Conservation (phyloP, 1,139 yeast species). For the Suhomyces bolitotheri region DNA sequence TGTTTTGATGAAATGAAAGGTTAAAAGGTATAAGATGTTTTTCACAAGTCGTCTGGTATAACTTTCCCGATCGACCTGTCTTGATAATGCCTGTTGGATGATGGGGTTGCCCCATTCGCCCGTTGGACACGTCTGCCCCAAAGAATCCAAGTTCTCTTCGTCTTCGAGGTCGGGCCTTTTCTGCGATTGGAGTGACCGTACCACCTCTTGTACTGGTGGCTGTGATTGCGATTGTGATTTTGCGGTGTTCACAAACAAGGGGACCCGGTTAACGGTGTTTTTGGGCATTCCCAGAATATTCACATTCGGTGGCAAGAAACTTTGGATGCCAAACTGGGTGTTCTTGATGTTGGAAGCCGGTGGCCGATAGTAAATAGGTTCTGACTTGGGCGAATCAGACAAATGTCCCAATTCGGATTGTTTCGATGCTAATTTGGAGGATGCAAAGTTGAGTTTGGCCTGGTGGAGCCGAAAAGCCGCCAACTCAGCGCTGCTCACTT, state of each 20-base stretch:
- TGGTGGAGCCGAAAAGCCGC: slow-evolving; percentile 18
- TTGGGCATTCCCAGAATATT: slow-evolving; percentile 3
- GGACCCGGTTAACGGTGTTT: slow-evolving; percentile 8
- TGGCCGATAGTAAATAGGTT: slow-evolving; percentile 38
- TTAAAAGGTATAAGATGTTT: slow-evolving; percentile 21
- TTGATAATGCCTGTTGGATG: slow-evolving; percentile 34
- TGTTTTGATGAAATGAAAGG: slow-evolving; percentile 21
- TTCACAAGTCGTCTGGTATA: slow-evolving; percentile 25
- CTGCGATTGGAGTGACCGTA: slow-evolving; percentile 6
- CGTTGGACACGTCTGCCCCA: slow-evolving; percentile 22
- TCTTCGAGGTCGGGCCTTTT: slow-evolving; percentile 9
- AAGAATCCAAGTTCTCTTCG: slow-evolving; percentile 15
- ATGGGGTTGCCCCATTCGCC: slow-evolving; percentile 48
- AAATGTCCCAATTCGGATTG: slow-evolving; percentile 10
- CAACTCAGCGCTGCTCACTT: slow-evolving; percentile 6
- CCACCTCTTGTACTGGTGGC: slow-evolving; percentile 1
- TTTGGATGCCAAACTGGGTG: slow-evolving; percentile 31
- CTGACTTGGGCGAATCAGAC: slow-evolving; percentile 2
- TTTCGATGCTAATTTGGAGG: slow-evolving; percentile 3
- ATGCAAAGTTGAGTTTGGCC: slow-evolving; percentile 17
- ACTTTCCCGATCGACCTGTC: slow-evolving; percentile 37
- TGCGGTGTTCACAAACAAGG: slow-evolving; percentile 10
- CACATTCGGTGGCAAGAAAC: slow-evolving; percentile 32
- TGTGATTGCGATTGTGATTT: neutral
- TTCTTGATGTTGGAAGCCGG: slow-evolving; percentile 32